Conservation (phyloP, 2,329 filamentous ascomycete species). For the Reticulascus tulasneorum region DNA sequence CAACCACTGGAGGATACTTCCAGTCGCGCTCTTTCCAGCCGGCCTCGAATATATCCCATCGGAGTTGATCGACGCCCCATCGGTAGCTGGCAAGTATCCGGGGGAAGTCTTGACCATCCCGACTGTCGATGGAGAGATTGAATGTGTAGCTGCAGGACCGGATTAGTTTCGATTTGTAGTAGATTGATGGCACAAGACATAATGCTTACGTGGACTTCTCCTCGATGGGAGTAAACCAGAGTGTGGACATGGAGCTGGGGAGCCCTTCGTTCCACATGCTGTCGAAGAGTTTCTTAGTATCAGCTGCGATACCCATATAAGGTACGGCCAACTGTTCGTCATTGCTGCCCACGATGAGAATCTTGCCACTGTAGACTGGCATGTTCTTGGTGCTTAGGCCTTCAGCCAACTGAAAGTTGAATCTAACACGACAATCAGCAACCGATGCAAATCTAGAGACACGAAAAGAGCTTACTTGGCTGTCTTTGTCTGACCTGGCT, state of each 20-base stretch:
- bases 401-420: constrained; percentile 9
- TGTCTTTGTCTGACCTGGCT: constrained; percentile 6
- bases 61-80: constrained; percentile 15
- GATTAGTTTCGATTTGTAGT: background rate
- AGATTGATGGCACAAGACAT: background rate
- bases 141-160: constrained; percentile 21
- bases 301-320: constrained; percentile 20
- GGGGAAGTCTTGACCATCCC: constrained; percentile 20
- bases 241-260: constrained; percentile 7
- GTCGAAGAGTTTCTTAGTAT: constrained; percentile 5
- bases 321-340: constrained; percentile 29
- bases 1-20: constrained; percentile 35
- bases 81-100: constrained; percentile 3
- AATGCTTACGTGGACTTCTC: constrained; percentile 16
- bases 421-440: too few relatives aligned
- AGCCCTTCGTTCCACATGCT: constrained; percentile 11
- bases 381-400: constrained; percentile 18
- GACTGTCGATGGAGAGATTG: constrained; percentile 19
- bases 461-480: too few relatives aligned
- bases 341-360: constrained; percentile 25
- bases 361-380: constrained; percentile 30
- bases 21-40: constrained; percentile 35
- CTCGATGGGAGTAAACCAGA: constrained; percentile 4
- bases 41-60: constrained; percentile 32
- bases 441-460: too few relatives aligned